phyloP scores from a whole-genome alignment of 768 basidiomycete species.

The Cytidiella melzeri region DNA sequence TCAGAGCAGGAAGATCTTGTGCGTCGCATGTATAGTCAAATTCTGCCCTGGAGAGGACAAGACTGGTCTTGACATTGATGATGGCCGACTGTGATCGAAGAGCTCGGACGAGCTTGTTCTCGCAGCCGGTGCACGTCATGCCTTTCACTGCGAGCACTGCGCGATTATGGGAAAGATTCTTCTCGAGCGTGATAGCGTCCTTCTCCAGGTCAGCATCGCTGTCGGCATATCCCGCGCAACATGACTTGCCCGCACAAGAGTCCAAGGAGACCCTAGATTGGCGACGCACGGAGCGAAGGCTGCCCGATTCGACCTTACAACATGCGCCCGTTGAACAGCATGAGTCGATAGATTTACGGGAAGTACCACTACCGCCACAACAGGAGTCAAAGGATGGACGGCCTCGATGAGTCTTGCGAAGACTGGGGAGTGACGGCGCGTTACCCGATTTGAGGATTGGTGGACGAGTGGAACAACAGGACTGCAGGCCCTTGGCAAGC shows the following conservation, averaged over 20 bases:
- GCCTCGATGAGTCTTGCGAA: neutral
- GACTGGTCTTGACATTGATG: constrained; percentile 24
- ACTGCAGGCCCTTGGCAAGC: constrained; percentile 21
- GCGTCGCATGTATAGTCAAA: constrained; percentile 21
- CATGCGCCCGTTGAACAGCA: constrained; percentile 11
- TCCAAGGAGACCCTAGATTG: constrained; percentile 11
- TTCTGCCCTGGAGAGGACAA: constrained; percentile 24
- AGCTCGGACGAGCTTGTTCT: constrained; percentile 23
- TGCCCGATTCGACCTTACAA: constrained; percentile 5
- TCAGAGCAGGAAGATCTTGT: constrained; percentile 15
- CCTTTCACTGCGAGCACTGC: constrained; percentile 22
- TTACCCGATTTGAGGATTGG: constrained; percentile 1
- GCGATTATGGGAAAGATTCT: constrained; percentile 2
- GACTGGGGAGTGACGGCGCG: neutral
- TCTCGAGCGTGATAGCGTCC: constrained; percentile 3
- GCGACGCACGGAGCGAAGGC: constrained; percentile 9
- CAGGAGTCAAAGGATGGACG: constrained; percentile 4
- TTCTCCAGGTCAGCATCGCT: constrained; percentile 9
- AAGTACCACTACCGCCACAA: constrained; percentile 3
- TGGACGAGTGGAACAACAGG: constrained; percentile 18
- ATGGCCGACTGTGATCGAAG: constrained; percentile 16
- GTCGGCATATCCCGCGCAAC: neutral
- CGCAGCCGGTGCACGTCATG: constrained; percentile 27
- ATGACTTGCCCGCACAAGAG: constrained; percentile 12
- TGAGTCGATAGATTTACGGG: constrained; percentile 13